These are phyloP conservation scores for Venturia effusa DNA, from an alignment of 2,329 filamentous ascomycete genomes.

Conservation along the genomic window DNA sequence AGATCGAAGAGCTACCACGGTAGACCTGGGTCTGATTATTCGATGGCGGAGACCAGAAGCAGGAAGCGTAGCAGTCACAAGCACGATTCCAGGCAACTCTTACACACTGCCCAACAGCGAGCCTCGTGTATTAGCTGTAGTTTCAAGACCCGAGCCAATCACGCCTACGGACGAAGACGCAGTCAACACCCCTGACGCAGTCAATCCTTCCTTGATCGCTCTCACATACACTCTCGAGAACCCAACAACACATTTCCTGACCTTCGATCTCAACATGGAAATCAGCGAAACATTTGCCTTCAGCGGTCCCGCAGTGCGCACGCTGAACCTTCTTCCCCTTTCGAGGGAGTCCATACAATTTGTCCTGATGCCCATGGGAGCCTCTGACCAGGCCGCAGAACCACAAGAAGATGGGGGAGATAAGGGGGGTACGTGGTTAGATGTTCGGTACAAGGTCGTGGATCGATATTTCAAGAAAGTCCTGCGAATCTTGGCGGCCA, in stretches of 20 bases:
- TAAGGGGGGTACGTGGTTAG: slow-evolving; percentile 4
- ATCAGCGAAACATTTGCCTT: slow-evolving; percentile 89
- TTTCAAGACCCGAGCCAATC: slow-evolving; percentile 15
- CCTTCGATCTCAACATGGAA: slow-evolving; percentile 87
- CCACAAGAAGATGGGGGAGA: neutral
- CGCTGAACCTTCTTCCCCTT: slow-evolving; percentile 71
- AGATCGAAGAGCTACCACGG: slow-evolving; percentile 62
- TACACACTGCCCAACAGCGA: slow-evolving; percentile 74
- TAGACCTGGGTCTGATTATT: slow-evolving; percentile 67
- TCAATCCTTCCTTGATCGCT: slow-evolving; percentile 18
- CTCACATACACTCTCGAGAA: slow-evolving; percentile 75
- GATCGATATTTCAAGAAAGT: slow-evolving; percentile 10
- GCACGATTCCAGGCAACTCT: slow-evolving; percentile 64
- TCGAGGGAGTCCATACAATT: slow-evolving; percentile 66
- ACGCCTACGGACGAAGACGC: slow-evolving; percentile 3
- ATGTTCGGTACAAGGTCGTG: slow-evolving; percentile 8
- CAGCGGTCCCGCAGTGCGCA: slow-evolving; percentile 72
- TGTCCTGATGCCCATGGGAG: slow-evolving; percentile 53
- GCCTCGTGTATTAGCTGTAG: slow-evolving; percentile 63
- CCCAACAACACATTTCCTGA: slow-evolving; percentile 85
- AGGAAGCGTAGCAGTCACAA: slow-evolving; percentile 41
- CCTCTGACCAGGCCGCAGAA: neutral
- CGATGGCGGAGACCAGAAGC: slow-evolving; percentile 56
- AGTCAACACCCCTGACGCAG: neutral
- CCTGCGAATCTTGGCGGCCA: neutral